Percentiles rank a stretch among this genome's conserved stretches.
These are phyloP conservation scores for Gossypium herbaceum DNA, from an alignment of 345 rosid species.

Conservation along the genomic window DNA sequence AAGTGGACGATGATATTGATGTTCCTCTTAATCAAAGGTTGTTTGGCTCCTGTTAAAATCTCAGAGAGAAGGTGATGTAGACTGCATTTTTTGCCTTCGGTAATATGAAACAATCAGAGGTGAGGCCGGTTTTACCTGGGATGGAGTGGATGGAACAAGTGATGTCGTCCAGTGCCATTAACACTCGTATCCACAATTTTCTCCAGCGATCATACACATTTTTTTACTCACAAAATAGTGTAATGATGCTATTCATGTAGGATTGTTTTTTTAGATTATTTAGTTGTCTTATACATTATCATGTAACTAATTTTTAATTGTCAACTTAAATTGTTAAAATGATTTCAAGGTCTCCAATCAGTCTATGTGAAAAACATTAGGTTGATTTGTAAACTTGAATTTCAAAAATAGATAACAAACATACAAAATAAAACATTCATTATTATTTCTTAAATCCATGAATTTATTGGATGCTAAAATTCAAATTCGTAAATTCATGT, in stretches of 20 bases:
- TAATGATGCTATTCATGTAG: neutral
- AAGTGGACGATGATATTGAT: neutral
- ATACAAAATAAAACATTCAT: no score
- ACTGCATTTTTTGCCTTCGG: no score
- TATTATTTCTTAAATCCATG: no score
- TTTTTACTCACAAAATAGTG: neutral
- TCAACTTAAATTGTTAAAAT: neutral
- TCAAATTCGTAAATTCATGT: no score
- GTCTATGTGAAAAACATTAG: no score
- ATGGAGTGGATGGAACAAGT: neutral
- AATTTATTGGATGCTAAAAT: no score
- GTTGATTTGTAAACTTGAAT: no score
- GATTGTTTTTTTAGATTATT: neutral
- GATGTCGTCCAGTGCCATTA: neutral
- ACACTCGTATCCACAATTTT: neutral
- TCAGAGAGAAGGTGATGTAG: no score
- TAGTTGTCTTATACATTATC: neutral
- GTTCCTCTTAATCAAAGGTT: neutral
- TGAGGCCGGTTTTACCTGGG: neutral
- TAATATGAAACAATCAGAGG: neutral
- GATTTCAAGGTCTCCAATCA: neutral
- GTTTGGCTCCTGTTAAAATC: neutral
- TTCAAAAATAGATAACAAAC: no score
- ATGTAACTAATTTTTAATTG: neutral
- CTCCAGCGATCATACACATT: neutral